Conservation (phyloP, 371 early-diverging fungal species). For the Conidiobolus coronatus region DNA sequence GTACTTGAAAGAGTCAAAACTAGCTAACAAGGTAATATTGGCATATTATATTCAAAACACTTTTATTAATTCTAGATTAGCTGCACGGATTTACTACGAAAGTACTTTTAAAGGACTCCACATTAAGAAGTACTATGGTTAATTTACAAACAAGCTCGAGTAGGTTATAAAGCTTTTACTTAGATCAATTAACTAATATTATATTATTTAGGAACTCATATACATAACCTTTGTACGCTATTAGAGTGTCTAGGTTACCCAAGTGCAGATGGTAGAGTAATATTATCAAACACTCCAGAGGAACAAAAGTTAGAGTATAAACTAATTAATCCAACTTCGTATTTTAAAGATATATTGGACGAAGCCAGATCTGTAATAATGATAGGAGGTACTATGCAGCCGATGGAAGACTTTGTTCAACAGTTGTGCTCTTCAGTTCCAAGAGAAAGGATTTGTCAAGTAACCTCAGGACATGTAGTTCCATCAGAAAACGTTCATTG, state of each 20-base stretch:
- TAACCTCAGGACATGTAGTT: constrained; percentile 62
- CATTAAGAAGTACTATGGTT: no score
- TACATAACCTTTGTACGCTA: constrained; percentile 21
- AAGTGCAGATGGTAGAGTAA: constrained; percentile 43
- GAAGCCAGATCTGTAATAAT: constrained; percentile 68
- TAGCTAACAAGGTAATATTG: constrained; percentile 46
- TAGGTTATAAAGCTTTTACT: neutral
- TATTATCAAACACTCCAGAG: constrained; percentile 12
- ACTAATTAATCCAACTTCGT: constrained; percentile 63
- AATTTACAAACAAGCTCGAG: no score
- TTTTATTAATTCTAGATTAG: neutral
- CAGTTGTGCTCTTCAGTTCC: constrained; percentile 25
- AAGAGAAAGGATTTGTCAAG: constrained; percentile 19
- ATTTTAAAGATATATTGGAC: constrained; percentile 51
- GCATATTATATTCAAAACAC: no score
- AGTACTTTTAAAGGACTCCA: no score
- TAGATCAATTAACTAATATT: constrained; percentile 20
- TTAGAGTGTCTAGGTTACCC: constrained; percentile 30
- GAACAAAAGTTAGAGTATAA: constrained; percentile 33
- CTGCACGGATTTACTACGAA: neutral
- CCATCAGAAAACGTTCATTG: constrained; percentile 37
- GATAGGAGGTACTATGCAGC: constrained; percentile 95
- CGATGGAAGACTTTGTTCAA: constrained; percentile 26
- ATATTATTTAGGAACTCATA: neutral
- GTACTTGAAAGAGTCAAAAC: constrained; percentile 39